A percentile compares a stretch with the other conserved stretches of the same genome.
Evolutionary conservation across 495 filamentous ascomycete genomes (phyloP).

Genomic region (Penicillium longicatenatum): DNA sequence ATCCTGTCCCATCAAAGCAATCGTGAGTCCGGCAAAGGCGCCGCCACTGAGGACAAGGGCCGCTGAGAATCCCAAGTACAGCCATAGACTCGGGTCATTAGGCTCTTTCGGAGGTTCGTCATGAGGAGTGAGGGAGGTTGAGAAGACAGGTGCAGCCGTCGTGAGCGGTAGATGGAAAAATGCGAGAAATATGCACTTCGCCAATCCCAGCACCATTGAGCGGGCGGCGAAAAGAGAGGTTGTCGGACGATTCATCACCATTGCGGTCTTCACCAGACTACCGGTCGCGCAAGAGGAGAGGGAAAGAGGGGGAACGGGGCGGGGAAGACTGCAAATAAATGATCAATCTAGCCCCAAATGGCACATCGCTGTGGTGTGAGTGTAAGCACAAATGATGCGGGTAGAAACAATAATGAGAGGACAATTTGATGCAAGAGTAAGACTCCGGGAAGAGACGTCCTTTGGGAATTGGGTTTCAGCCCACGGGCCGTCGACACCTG

Average conservation of each 20-base stretch:
- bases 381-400: neutral
- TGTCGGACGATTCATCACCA: slow-evolving; percentile 34
- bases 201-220: slow-evolving; percentile 47
- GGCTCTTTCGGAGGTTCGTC: slow-evolving; percentile 17
- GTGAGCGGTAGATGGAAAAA: slow-evolving; percentile 48
- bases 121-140: slow-evolving; percentile 22
- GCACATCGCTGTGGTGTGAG: neutral
- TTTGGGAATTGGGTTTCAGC: too few relatives aligned
- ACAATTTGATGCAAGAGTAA: too few relatives aligned
- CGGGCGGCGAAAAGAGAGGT: slow-evolving; percentile 41
- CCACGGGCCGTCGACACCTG: too few relatives aligned
- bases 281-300: neutral
- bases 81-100: slow-evolving; percentile 62
- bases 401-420: too few relatives aligned
- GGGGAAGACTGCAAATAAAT: neutral
- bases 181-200: slow-evolving; percentile 50
- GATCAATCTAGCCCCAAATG: neutral
- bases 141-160: slow-evolving; percentile 43
- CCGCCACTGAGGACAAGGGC: slow-evolving; percentile 83
- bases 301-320: neutral
- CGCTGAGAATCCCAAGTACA: slow-evolving; percentile 67
- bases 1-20: slow-evolving; percentile 79
- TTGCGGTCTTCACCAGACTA: neutral
- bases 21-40: slow-evolving; percentile 94
- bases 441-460: too few relatives aligned